These are phyloP conservation scores for Podila verticillata DNA, from an alignment of 192 early-diverging fungal genomes.

Conservation along the genomic window DNA sequence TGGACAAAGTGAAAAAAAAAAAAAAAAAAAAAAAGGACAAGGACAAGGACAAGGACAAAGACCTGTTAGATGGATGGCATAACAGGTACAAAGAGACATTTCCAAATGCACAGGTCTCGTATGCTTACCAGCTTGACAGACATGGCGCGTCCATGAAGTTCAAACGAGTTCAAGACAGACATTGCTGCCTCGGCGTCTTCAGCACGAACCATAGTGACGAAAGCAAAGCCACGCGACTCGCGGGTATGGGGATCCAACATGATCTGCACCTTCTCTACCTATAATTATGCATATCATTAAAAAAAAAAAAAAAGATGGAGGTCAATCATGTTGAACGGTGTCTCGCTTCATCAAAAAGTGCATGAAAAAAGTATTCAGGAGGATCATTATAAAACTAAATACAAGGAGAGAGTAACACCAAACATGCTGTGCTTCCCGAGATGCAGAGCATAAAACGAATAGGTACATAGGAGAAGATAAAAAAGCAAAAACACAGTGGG, in stretches of 20 bases:
- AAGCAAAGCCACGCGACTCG: slow-evolving; percentile 91
- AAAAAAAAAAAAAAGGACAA: neutral
- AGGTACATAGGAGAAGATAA: neutral
- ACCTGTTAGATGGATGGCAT: neutral
- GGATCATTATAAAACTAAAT: neutral
- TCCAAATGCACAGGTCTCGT: too few species aligned
- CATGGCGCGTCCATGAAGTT: slow-evolving; percentile 85
- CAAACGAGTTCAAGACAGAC: slow-evolving; percentile 68
- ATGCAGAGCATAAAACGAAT: slow-evolving; percentile 11
- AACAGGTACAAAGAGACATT: too few species aligned
- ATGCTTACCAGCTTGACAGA: slow-evolving; percentile 75
- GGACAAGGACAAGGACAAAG: neutral
- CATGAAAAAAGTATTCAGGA: too few species aligned
- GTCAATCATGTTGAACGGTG: too few species aligned
- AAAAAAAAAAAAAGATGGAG: neutral
- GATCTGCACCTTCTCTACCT: slow-evolving; percentile 69
- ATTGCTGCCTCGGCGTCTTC: slow-evolving; percentile 80
- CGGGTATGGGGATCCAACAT: slow-evolving; percentile 81
- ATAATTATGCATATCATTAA: neutral
- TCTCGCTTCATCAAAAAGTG: too few species aligned
- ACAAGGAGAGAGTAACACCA: neutral
- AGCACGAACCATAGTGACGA: slow-evolving; percentile 74
- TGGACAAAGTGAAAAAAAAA: slow-evolving; percentile 1
- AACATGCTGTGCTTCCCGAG: neutral
- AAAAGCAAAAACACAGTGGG: neutral